Base-by-base conservation (phyloP, 495 filamentous ascomycete species). In the Bombardia bombarda region DNA sequence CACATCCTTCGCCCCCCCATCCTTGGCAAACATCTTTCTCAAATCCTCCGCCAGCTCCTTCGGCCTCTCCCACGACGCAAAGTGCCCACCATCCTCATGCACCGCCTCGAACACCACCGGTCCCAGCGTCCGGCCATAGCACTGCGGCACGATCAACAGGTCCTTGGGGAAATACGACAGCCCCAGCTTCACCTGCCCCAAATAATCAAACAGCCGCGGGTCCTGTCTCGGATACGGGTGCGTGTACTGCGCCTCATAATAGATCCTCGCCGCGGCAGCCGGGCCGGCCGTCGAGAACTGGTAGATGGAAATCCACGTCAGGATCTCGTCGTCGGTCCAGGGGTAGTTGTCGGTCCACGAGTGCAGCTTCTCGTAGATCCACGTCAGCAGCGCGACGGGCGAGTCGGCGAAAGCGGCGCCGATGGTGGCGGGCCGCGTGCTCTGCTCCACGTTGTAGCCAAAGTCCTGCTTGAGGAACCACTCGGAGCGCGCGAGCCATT, bases 341-440 rank as follows among this genome's bases (percentile, higher is more conserved):
- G 74, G 68, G 49, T 83, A 83, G 1, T 46, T 55, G 49, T 86
- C 82, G 1, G 75, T 77, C 79, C 82, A 82, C 44, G 78, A 73
- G 52, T 80, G 74, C 21, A 85, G 67, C 49, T 85, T 87, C 55
- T 85, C 83, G 38, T 78, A 74, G 32, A 86, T 76, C 80, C 80
- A 85, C 0, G 79, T 69, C 14, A 85, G 57, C 31, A 78, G 60
- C 7, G 67, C 80, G 9, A 83, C 68, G 1, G 82, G 82, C 16
- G 71, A 78, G 51, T 83, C 79, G 3, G 63, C 58, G 0, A 84
- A 65, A 0, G 60, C 68, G 26, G 73, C 74, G 10, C 74, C 72
- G 1, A 85, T 56, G 0, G 82, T 85, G 44, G 80, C 72, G 1
- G 82, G 82, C 47, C 79, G 82, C 12, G 80, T 83, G 19, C 57